phyloP scores from a whole-genome alignment of 768 basidiomycete species.

The Mycena belliarum region DNA sequence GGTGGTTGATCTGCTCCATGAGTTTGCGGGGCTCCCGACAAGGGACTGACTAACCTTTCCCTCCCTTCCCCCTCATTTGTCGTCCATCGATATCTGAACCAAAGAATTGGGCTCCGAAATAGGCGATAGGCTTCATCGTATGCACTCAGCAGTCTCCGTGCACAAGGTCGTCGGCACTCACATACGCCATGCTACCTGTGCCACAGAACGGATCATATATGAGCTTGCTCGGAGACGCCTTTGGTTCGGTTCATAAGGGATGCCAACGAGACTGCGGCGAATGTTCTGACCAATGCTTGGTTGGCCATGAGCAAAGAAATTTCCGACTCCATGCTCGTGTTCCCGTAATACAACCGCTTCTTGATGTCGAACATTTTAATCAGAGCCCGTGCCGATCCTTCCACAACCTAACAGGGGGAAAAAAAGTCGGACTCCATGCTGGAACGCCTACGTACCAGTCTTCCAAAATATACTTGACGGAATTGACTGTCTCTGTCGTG shows the following conservation, averaged over 20 bases:
- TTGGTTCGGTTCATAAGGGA: background rate
- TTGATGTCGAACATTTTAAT: conserved; percentile 82
- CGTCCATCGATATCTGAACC: conserved; percentile 98
- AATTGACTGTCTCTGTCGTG: conserved; percentile 70
- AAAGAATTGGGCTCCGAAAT: conserved; percentile 84
- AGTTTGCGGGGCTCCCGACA: background rate
- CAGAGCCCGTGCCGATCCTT: conserved; percentile 59
- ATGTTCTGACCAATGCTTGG: conserved; percentile 73
- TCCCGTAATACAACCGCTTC: conserved; percentile 87
- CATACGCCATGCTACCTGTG: conserved; percentile 90
- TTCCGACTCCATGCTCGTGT: conserved; percentile 97
- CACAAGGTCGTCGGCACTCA: conserved; percentile 33
- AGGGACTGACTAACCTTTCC: conserved; percentile 61
- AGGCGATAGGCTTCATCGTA: conserved; percentile 68
- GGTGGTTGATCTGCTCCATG: conserved; percentile 43
- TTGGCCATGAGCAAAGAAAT: conserved; percentile 96
- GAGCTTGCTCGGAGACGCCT: conserved; percentile 88
- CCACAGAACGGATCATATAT: conserved; percentile 97
- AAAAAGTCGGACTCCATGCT: background rate
- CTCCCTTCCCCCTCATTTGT: conserved; percentile 96
- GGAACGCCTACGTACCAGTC: conserved; percentile 66
- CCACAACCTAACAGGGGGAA: conserved; percentile 23
- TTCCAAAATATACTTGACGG: conserved; percentile 76
- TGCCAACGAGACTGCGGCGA: background rate
- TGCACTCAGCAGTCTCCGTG: background rate